These are phyloP conservation scores for Arachis monticola DNA, from an alignment of 331 rosid genomes.

Conservation along the genomic window DNA sequence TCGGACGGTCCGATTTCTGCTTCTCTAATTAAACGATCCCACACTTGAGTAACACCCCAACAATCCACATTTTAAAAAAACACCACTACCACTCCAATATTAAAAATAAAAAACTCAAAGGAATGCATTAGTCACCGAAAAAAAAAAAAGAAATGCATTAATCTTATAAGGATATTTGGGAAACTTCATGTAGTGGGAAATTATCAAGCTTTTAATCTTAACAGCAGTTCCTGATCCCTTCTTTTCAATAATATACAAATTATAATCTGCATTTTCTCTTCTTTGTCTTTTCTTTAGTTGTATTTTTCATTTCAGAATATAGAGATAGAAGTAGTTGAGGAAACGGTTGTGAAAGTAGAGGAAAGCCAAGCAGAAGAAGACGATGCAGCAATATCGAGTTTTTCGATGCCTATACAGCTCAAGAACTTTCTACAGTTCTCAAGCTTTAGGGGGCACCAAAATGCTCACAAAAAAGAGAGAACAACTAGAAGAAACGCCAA, in stretches of 20 bases:
- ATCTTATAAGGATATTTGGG: too few species aligned
- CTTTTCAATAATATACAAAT: neutral
- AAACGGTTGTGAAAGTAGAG: constrained; percentile 36
- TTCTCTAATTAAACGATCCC: too few species aligned
- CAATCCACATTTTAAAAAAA: too few species aligned
- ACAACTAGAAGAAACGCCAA: constrained; percentile 70
- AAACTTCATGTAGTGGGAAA: neutral
- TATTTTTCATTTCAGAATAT: neutral
- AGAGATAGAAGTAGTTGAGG: constrained; percentile 54
- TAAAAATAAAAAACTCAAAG: too few species aligned
- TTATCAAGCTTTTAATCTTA: neutral
- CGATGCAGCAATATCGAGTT: constrained; percentile 43
- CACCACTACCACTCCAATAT: too few species aligned
- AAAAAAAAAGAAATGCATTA: too few species aligned
- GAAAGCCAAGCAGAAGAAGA: constrained; percentile 44
- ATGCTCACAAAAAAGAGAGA: constrained; percentile 87
- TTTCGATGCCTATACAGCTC: constrained; percentile 78
- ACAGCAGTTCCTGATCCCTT: neutral
- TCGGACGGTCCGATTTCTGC: too few species aligned
- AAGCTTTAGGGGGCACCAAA: constrained; percentile 96
- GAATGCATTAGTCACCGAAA: too few species aligned
- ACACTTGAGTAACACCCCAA: too few species aligned
- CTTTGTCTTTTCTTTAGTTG: too few species aligned
- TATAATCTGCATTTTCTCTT: neutral
- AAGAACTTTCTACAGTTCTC: constrained; percentile 82